A percentile compares a stretch with the other conserved stretches of the same genome.
Evolutionary conservation across 768 basidiomycete species (phyloP).

Genomic region (Sporobolomyces roseus): DNA sequence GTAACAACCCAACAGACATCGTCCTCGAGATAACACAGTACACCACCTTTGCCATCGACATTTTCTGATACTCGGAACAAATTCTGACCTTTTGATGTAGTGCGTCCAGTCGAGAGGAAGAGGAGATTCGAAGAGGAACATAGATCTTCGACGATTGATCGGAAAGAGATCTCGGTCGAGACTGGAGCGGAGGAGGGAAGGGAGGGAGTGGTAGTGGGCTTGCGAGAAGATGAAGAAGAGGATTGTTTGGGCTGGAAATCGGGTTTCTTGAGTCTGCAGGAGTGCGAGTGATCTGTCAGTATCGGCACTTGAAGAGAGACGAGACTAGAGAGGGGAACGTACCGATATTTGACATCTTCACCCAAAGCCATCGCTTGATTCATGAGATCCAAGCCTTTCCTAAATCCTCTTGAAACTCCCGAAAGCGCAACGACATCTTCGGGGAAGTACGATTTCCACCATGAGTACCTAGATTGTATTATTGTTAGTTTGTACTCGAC

Average conservation of each 20-base stretch:
- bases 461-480: too few relatives aligned
- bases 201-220: not conserved
- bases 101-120: conserved; percentile 80
- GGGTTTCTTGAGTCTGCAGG: conserved; percentile 33
- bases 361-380: conserved; percentile 87
- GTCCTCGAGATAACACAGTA: conserved; percentile 83
- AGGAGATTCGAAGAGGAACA: conserved; percentile 79
- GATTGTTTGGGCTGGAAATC: conserved; percentile 28
- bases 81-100: conserved; percentile 57
- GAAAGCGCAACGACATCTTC: conserved; percentile 63
- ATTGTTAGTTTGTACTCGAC: too few relatives aligned
- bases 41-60: conserved; percentile 70
- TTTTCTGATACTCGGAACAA: conserved; percentile 74
- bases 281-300: not conserved
- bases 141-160: conserved; percentile 84
- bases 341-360: conserved; percentile 58
- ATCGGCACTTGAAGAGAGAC: not conserved
- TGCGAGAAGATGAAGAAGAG: conserved; percentile 47
- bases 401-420: conserved; percentile 74
- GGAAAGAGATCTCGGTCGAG: conserved; percentile 74
- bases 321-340: not conserved
- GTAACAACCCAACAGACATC: conserved; percentile 80
- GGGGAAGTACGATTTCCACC: conserved; percentile 79
- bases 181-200: conserved; percentile 18
- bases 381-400: conserved; percentile 85